phyloP scores from a whole-genome alignment of 805 yeast genomes.

The Kuraishia floccosa region DNA sequence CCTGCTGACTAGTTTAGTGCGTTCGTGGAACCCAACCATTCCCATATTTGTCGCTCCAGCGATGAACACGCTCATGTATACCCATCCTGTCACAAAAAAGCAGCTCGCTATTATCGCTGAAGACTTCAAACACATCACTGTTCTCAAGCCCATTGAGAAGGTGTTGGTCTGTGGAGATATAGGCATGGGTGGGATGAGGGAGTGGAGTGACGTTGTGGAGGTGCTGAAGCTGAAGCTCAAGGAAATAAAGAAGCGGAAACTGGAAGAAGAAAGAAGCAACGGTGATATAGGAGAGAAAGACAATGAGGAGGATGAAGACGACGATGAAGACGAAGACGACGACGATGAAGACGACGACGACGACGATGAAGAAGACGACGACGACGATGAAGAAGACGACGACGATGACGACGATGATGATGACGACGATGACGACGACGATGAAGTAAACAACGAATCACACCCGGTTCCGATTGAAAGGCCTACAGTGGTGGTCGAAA shows the following conservation, averaged over 20 bases:
- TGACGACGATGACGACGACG: slow-evolving; percentile 1
- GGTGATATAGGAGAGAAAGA: background rate
- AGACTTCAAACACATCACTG: slow-evolving; percentile 92
- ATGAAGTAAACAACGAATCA: background rate
- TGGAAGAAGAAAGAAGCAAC: background rate
- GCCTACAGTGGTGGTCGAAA: too few relatives aligned
- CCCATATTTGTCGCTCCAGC: slow-evolving; percentile 92
- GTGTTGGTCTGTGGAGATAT: slow-evolving; percentile 93
- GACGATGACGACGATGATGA: slow-evolving; percentile 1
- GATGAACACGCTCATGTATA: slow-evolving; percentile 89
- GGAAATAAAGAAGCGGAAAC: slow-evolving; percentile 25
- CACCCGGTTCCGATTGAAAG: too few relatives aligned
- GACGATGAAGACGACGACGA: slow-evolving; percentile 1
- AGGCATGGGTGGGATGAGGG: slow-evolving; percentile 99
- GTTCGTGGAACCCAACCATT: slow-evolving; percentile 92
- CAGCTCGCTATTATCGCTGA: slow-evolving; percentile 69
- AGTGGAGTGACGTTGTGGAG: slow-evolving; percentile 89
- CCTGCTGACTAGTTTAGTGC: slow-evolving; percentile 73
- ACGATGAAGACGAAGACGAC: background rate
- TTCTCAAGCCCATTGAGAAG: slow-evolving; percentile 90
- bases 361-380: background rate
- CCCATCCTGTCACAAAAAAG: slow-evolving; percentile 76
- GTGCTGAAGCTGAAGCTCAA: slow-evolving; percentile 61
- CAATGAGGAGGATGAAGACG: background rate
- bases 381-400: background rate